phyloP scores from a whole-genome alignment of 2,329 filamentous ascomycete species.

The Mariannaea sp. region DNA sequence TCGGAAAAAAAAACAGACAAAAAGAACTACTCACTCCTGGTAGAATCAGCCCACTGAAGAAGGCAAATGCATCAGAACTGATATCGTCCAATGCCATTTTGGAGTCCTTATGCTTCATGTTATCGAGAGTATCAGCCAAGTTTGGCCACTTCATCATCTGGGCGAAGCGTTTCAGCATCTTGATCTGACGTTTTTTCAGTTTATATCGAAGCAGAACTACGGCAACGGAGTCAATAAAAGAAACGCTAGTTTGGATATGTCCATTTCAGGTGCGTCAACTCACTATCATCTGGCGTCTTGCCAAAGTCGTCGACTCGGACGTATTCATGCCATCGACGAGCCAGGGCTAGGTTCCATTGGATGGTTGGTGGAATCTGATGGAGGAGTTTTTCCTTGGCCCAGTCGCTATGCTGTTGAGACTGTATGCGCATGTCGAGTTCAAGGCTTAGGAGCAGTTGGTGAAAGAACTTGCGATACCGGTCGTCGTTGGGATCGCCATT shows the following conservation, averaged over 20 bases:
- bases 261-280: constrained; percentile 28
- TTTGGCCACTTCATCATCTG: constrained; percentile 80
- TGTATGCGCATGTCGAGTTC: constrained; percentile 75
- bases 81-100: constrained; percentile 63
- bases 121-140: constrained; percentile 65
- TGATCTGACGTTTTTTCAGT: constrained; percentile 69
- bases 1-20: no score
- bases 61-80: constrained; percentile 75
- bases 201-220: constrained; percentile 66
- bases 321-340: constrained; percentile 72
- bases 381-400: constrained; percentile 67
- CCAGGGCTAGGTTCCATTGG: constrained; percentile 74
- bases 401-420: constrained; percentile 62
- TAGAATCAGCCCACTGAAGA: constrained; percentile 74
- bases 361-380: constrained; percentile 70
- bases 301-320: constrained; percentile 68
- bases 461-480: constrained; percentile 71
- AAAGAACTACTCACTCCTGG: constrained; percentile 69
- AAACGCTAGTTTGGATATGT: no score
- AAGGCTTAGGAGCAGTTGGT: constrained; percentile 74
- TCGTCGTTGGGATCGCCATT: constrained; percentile 58
- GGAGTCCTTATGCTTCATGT: constrained; percentile 63
- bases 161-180: constrained; percentile 70
- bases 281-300: constrained; percentile 55
- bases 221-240: background rate